Evolutionary conservation across 441 rosid species (phyloP), one percentile per base, ranked within the genome.

Genomic region (Adansonia rubrostipa): DNA sequence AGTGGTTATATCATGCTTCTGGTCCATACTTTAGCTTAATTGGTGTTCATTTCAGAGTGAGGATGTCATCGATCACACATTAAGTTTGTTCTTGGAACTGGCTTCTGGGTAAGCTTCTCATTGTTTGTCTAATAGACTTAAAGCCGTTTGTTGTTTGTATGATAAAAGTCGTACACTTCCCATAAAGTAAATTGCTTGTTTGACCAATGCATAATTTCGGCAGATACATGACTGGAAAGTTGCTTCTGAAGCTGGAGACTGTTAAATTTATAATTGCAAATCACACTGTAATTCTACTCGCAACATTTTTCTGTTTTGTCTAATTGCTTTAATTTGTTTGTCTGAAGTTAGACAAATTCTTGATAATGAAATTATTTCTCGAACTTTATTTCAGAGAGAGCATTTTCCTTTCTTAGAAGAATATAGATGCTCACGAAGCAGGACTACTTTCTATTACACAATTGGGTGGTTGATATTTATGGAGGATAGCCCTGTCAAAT

Each of bases 141-240:
- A 63, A 77, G 53, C 47, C 50, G 47, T 63, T 54, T 61, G 57
- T 81, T 73, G 8, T 74, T 78, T 79, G 75, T 80, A 70, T 53
- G 50, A 53, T 81, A 28, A 47, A 76, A 68, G 71, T 73, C 51
- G 50, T 77, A 50, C 73, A 51, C 24, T 44, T 72, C 57, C 45
- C 1, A 14, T 33, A 51, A 14, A 8, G 44, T 45, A 28, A 71
- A 28, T 82, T 48, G 62, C 48, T 71, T 80, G 70, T 75, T 47
- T 82, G 61, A 74, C 62, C 20, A 54, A 67, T 75, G 13, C 50
- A 40, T 77, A 44, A 56, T 65, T 54, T 82, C 74, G 73, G 78
- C 90, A 97, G 99, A 80, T 97, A 93, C 82, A 97, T 95, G 99
- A 94, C 98, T 73, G 99, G 99, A 78, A 97, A 93, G 87, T 86